Evolutionary conservation across 1,284 basidiomycete species (phyloP), one percentile per base, ranked within the genome.

Genomic region (Sporisorium sorghi): DNA sequence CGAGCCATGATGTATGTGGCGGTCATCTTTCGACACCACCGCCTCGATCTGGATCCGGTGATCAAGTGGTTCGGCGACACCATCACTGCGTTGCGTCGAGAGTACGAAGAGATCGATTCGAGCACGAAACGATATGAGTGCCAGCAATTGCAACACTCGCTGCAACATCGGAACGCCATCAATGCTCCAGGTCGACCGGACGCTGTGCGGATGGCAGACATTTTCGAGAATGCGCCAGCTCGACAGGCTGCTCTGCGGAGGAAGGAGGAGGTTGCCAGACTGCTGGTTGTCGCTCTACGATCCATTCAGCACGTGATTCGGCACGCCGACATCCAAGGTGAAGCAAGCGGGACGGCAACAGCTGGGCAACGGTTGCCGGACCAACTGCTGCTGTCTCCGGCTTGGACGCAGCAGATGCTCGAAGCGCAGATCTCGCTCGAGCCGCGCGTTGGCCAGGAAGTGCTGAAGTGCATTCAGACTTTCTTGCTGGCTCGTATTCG

Each of bases 1-100:
- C 89, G 92, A 9, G 93, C 92, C 0, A 87, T 92, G 80, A 90
- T 91, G 88, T 90, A 91, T 80, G 88, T 93, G 21, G 89, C 89
- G 0, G 89, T 90, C 24, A 87, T 93, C 12, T 87, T 91, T 76
- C 88, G 89, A 21, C 89, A 90, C 63, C 88, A 91, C 49, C 80
- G 84, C 0, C 83, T 91, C 9, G 85, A 88, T 3, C 78, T 94
- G 14, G 82, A 87, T 17, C 88, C 88, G 0, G 87, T 91, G 4
- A 86, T 90, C 11, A 86, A 86, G 2, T 94, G 93, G 90, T 86
- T 94, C 39, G 86, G 87, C 2, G 89, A 90, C 3, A 90, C 93
- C 71, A 86, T 89, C 2, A 84, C 86, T 3, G 81, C 86, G 3
- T 86, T 96, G 15, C 86, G 89, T 64, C 83, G 86, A n/a, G 92